phyloP scores from a whole-genome alignment of 129 eudicot species.

The Pittosporum tobira region DNA sequence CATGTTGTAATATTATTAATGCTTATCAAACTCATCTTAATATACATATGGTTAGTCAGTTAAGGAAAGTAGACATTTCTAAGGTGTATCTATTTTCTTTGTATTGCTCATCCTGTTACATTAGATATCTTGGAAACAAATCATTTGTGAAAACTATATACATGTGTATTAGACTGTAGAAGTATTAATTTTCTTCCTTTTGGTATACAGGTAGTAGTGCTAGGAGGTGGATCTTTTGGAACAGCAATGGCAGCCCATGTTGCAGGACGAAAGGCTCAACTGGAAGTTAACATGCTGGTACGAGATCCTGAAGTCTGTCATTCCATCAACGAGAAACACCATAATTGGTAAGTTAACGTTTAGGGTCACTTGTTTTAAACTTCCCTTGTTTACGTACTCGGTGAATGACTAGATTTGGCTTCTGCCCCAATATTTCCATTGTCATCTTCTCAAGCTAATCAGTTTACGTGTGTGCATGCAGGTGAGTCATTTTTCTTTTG shows the following conservation, averaged over 20 bases:
- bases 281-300: slow-evolving; percentile 84
- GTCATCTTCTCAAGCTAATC: not conserved
- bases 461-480: not conserved
- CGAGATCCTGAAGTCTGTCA: slow-evolving; percentile 80
- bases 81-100: not conserved
- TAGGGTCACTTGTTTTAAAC: slow-evolving; percentile 1
- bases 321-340: slow-evolving; percentile 62
- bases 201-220: slow-evolving; percentile 68
- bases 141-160: not conserved
- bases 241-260: slow-evolving; percentile 99
- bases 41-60: not conserved
- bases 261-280: slow-evolving; percentile 63
- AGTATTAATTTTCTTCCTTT: not conserved
- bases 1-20: too few species aligned
- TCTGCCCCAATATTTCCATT: not conserved
- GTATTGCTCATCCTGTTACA: not conserved
- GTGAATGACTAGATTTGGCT: not conserved
- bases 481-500: not conserved
- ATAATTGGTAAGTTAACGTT: slow-evolving; percentile 40
- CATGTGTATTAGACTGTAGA: not conserved
- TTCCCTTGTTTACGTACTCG: not conserved
- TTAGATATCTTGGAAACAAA: not conserved
- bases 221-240: slow-evolving; percentile 99
- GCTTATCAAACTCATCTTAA: too few species aligned
- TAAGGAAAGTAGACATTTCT: not conserved